Evolutionary conservation across 148 eudicot species (phyloP).

Genomic region (Chenopodium formosanum): DNA sequence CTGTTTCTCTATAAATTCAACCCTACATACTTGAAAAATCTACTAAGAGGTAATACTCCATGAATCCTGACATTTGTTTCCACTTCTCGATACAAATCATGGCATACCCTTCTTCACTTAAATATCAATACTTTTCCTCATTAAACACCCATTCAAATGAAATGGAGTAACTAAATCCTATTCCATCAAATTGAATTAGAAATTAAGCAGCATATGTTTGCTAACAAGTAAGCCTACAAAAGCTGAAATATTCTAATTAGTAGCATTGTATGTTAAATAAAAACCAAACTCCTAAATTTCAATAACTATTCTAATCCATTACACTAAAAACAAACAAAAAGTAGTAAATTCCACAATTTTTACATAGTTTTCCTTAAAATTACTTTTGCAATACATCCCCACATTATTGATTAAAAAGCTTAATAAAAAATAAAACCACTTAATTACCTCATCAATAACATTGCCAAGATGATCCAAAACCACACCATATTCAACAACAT

Average conservation of each 20-base stretch:
- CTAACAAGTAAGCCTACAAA: background rate
- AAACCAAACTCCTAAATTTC: background rate
- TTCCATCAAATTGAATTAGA: background rate
- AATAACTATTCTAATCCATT: background rate
- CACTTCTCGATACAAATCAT: no score
- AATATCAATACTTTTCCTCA: no score
- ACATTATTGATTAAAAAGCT: background rate
- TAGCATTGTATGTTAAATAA: background rate
- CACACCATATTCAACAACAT: slow-evolving; percentile 84
- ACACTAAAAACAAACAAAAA: background rate
- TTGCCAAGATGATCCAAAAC: slow-evolving; percentile 53
- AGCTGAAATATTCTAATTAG: no score
- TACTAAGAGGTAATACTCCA: no score
- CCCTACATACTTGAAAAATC: no score
- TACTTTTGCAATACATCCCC: background rate
- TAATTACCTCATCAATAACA: slow-evolving; percentile 88
- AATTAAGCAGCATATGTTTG: background rate
- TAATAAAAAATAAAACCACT: background rate
- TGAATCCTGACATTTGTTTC: no score
- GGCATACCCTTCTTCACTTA: no score
- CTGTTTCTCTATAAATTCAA: no score
- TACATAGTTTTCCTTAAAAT: no score
- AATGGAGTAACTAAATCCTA: no score
- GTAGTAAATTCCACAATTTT: background rate
- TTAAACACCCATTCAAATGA: no score